Conservation (phyloP, 345 rosid genomes). For the Arabis alpina region DNA sequence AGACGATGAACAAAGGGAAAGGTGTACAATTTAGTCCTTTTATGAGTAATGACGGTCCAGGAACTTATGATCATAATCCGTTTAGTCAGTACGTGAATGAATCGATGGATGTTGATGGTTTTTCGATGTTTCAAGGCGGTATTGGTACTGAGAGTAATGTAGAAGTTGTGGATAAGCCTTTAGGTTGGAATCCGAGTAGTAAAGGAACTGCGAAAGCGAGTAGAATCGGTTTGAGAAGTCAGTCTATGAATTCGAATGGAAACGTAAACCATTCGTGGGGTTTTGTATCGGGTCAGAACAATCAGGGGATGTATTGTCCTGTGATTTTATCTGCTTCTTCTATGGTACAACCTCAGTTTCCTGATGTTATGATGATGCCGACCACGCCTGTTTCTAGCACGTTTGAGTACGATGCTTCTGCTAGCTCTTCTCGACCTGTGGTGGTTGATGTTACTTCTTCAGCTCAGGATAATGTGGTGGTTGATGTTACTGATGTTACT, state of each 20-base stretch:
- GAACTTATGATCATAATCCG: background rate
- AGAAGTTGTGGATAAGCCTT: constrained; percentile 60
- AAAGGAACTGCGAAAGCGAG: constrained; percentile 30
- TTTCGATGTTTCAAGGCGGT: constrained; percentile 57
- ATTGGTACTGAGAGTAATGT: constrained; percentile 53
- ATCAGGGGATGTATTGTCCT: too few species aligned
- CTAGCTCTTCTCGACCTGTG: constrained; percentile 22
- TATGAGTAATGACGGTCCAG: too few species aligned
- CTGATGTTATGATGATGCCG: constrained; percentile 29
- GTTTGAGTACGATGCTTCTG: constrained; percentile 20
- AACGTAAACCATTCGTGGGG: background rate
- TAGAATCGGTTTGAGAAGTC: background rate
- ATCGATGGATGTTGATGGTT: constrained; percentile 50
- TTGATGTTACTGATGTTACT: constrained; percentile 7
- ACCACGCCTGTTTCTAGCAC: constrained; percentile 17
- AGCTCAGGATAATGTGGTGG: constrained; percentile 1
- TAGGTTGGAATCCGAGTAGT: constrained; percentile 45
- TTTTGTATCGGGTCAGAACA: too few species aligned
- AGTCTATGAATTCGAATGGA: too few species aligned
- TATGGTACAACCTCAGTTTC: constrained; percentile 25
- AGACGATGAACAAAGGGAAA: constrained; percentile 63
- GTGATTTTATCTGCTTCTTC: background rate
- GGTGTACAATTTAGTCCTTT: constrained; percentile 44
- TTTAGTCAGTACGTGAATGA: constrained; percentile 37
- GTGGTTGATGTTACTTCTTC: constrained; percentile 22